Percentiles rank a stretch among this genome's conserved stretches.
phyloP scores from a whole-genome alignment of 2,329 filamentous ascomycete species.

The Cordyceps tenuipes region DNA sequence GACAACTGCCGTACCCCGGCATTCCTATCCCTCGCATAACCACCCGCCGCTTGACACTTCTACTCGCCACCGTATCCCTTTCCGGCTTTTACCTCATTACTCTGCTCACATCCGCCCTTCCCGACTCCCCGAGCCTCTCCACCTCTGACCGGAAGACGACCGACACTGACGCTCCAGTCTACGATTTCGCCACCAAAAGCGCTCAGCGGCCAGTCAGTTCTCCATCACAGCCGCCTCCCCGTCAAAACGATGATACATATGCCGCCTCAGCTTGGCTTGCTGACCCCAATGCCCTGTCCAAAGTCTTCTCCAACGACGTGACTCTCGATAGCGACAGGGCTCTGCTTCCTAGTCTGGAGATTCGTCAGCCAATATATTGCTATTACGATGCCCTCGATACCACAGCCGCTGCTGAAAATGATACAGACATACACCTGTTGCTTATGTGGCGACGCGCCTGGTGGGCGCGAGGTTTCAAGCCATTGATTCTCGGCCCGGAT shows the following conservation, averaged over 20 bases:
- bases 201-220: constrained; percentile 59
- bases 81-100: constrained; percentile 48
- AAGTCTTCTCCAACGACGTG: constrained; percentile 74
- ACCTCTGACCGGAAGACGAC: constrained; percentile 42
- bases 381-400: constrained; percentile 69
- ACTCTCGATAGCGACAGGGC: constrained; percentile 74
- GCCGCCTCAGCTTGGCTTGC: constrained; percentile 78
- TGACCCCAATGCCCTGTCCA: constrained; percentile 80
- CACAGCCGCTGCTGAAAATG: constrained; percentile 54
- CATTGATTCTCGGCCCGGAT: constrained; percentile 67
- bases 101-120: constrained; percentile 40
- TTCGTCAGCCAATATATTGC: constrained; percentile 74
- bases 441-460: constrained; percentile 86
- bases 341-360: constrained; percentile 67
- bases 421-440: constrained; percentile 71
- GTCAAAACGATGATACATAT: constrained; percentile 69
- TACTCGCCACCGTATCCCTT: constrained; percentile 42
- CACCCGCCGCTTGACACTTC: constrained; percentile 43
- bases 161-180: constrained; percentile 32
- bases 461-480: constrained; percentile 90
- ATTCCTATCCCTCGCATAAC: constrained; percentile 41
- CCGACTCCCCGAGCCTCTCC: constrained; percentile 40
- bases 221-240: constrained; percentile 61
- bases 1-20: constrained; percentile 32
- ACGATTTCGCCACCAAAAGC: constrained; percentile 36